Evolutionary conservation across 805 yeast genomes (phyloP).

Genomic region (Ogataea pini): DNA sequence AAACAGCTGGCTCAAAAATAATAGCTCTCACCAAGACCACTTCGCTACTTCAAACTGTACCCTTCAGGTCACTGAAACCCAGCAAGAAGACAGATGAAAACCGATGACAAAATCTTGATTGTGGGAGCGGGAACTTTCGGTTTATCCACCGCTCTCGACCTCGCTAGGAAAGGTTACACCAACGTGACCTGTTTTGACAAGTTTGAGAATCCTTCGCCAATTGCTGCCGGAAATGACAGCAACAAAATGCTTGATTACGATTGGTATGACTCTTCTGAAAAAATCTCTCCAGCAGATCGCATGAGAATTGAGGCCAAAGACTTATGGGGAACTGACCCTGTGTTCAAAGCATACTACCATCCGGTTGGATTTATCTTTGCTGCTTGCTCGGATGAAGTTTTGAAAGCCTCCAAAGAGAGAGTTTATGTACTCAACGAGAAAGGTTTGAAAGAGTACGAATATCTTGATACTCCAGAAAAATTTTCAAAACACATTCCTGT

Average conservation of each 20-base stretch:
- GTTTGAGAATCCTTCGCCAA: slow-evolving; percentile 34
- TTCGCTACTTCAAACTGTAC: too few species aligned
- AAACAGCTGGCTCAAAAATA: too few species aligned
- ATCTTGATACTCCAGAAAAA: slow-evolving; percentile 23
- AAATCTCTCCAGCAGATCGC: slow-evolving; percentile 22
- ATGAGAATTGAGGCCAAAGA: slow-evolving; percentile 27
- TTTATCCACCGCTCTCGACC: slow-evolving; percentile 32
- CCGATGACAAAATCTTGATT: slow-evolving; percentile 5
- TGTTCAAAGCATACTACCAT: slow-evolving; percentile 17
- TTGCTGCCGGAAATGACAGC: slow-evolving; percentile 35
- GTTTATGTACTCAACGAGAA: slow-evolving; percentile 29
- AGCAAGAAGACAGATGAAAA: neutral
- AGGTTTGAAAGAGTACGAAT: slow-evolving; percentile 16
- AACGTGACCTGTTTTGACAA: slow-evolving; percentile 26
- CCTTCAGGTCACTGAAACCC: too few species aligned
- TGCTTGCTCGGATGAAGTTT: slow-evolving; percentile 28
- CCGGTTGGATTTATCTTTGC: slow-evolving; percentile 26
- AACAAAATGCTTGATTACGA: slow-evolving; percentile 36
- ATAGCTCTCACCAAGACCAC: too few species aligned
- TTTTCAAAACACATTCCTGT: slow-evolving; percentile 19
- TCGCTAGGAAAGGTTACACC: slow-evolving; percentile 19
- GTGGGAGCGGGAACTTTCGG: slow-evolving; percentile 39
- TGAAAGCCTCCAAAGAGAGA: slow-evolving; percentile 16
- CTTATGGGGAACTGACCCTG: slow-evolving; percentile 29
- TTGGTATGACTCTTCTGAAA: slow-evolving; percentile 27